Evolutionary conservation across 352 stramenopile species (phyloP).

Genomic region (Stramenopiles sp.): DNA sequence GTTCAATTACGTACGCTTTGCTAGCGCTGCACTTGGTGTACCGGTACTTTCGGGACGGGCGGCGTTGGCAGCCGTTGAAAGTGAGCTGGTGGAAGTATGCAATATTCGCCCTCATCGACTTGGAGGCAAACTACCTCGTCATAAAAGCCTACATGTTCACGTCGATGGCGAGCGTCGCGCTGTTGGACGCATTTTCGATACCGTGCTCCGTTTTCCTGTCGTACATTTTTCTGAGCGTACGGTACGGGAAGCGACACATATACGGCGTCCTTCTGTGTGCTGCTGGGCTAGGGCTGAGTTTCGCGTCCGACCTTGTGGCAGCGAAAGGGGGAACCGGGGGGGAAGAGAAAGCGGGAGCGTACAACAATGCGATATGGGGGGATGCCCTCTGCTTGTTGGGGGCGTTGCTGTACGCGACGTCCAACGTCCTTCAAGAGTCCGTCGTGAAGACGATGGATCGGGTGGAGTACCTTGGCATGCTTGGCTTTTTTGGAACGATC

Average conservation of each 20-base stretch:
- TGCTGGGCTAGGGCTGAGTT: slow-evolving; percentile 46
- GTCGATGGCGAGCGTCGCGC: slow-evolving; percentile 77
- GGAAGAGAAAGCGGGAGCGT: slow-evolving; percentile 1
- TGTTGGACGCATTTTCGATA: slow-evolving; percentile 86
- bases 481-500: slow-evolving; percentile 70
- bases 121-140: slow-evolving; percentile 80
- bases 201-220: slow-evolving; percentile 81
- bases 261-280: slow-evolving; percentile 54
- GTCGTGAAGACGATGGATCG: slow-evolving; percentile 47
- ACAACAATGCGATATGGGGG: slow-evolving; percentile 41
- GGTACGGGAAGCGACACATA: slow-evolving; percentile 47
- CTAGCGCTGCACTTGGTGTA: slow-evolving; percentile 24
- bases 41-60: slow-evolving; percentile 17
- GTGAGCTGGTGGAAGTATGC: slow-evolving; percentile 58
- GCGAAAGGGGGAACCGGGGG: slow-evolving; percentile 22
- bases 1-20: background rate
- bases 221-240: slow-evolving; percentile 42
- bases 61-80: slow-evolving; percentile 21
- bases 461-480: slow-evolving; percentile 78
- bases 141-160: slow-evolving; percentile 88
- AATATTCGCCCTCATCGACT: slow-evolving; percentile 69
- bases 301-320: slow-evolving; percentile 52
- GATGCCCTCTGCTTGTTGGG: slow-evolving; percentile 71
- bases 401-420: slow-evolving; percentile 63
- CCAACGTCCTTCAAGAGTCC: slow-evolving; percentile 68